Evolutionary conservation across 495 filamentous ascomycete genomes (phyloP).

Genomic region (Hyphodiscus hymeniophilus): DNA sequence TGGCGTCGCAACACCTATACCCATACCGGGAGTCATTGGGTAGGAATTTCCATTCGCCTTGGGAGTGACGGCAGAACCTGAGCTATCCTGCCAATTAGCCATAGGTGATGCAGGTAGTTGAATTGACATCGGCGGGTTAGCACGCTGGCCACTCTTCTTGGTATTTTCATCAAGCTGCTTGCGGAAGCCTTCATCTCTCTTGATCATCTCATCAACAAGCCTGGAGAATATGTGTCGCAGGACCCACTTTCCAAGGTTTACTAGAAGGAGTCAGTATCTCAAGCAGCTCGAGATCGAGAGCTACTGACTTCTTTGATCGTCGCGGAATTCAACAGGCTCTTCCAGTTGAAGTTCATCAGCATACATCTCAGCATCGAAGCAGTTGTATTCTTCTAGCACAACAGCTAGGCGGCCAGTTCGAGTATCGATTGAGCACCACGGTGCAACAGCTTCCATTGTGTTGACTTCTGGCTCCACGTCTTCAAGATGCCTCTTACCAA

Average conservation of each 20-base stretch:
- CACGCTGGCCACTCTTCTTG: conserved; percentile 46
- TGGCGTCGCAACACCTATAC: conserved; percentile 75
- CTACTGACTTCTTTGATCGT: conserved; percentile 92
- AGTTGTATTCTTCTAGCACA: conserved; percentile 87
- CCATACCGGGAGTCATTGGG: conserved; percentile 62
- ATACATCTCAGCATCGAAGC: conserved; percentile 97
- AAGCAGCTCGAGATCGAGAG: neutral
- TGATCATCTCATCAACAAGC: conserved; percentile 82
- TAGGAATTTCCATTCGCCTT: conserved; percentile 51
- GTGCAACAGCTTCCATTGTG: conserved; percentile 77
- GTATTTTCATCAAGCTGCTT: conserved; percentile 53
- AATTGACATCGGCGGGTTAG: conserved; percentile 57
- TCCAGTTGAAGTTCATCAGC: conserved; percentile 74
- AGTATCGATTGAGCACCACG: conserved; percentile 93
- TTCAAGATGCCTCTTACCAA: conserved; percentile 88
- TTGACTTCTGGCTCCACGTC: conserved; percentile 85
- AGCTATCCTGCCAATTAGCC: conserved; percentile 41
- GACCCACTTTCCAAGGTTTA: conserved; percentile 97
- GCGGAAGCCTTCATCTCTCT: conserved; percentile 67
- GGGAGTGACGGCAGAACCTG: conserved; percentile 44
- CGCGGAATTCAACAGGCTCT: conserved; percentile 69
- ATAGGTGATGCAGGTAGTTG: conserved; percentile 48
- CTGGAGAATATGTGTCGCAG: conserved; percentile 86
- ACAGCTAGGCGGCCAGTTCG: conserved; percentile 86
- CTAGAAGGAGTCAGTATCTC: conserved; percentile 32